These are phyloP conservation scores for Starmerella stigmatis DNA, from an alignment of 805 yeast species.

Conservation along the genomic window DNA sequence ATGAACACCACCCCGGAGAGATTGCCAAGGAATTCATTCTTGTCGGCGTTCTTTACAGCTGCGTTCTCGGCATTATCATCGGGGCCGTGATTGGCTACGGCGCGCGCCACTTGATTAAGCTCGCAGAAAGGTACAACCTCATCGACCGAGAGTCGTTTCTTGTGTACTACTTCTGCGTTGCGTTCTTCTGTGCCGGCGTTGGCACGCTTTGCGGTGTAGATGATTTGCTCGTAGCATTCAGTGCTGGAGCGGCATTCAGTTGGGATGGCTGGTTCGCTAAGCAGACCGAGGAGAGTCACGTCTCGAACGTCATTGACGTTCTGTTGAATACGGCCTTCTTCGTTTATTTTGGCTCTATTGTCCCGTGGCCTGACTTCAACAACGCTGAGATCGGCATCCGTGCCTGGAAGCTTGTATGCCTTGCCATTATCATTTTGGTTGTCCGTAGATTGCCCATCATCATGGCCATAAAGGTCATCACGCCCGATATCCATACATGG, in stretches of 20 bases:
- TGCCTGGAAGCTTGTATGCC: slow-evolving; percentile 68
- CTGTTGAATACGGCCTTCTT: slow-evolving; percentile 75
- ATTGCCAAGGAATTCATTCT: slow-evolving; percentile 74
- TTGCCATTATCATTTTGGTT: slow-evolving; percentile 63
- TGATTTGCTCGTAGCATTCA: slow-evolving; percentile 77
- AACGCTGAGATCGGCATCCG: slow-evolving; percentile 47
- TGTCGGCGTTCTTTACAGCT: slow-evolving; percentile 68
- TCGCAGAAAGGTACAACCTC: slow-evolving; percentile 55
- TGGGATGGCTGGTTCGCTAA: slow-evolving; percentile 88
- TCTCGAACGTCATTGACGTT: slow-evolving; percentile 82
- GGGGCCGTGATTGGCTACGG: slow-evolving; percentile 64
- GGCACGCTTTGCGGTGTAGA: slow-evolving; percentile 84
- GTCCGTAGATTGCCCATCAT: slow-evolving; percentile 79
- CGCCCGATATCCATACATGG: slow-evolving; percentile 85
- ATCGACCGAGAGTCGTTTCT: slow-evolving; percentile 85
- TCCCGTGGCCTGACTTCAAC: slow-evolving; percentile 80
- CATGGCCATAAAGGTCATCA: slow-evolving; percentile 57
- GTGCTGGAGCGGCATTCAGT: slow-evolving; percentile 87
- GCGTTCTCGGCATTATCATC: slow-evolving; percentile 63
- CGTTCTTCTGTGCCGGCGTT: slow-evolving; percentile 78
- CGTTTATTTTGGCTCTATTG: slow-evolving; percentile 79
- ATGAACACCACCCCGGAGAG: slow-evolving; percentile 52
- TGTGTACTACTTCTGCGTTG: slow-evolving; percentile 70
- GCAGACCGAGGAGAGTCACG: slow-evolving; percentile 74
- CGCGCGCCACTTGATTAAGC: slow-evolving; percentile 60